Evolutionary conservation across 129 eudicot species (phyloP), one percentile per base, ranked within the genome.

Genomic region (Cynara cardunculus): DNA sequence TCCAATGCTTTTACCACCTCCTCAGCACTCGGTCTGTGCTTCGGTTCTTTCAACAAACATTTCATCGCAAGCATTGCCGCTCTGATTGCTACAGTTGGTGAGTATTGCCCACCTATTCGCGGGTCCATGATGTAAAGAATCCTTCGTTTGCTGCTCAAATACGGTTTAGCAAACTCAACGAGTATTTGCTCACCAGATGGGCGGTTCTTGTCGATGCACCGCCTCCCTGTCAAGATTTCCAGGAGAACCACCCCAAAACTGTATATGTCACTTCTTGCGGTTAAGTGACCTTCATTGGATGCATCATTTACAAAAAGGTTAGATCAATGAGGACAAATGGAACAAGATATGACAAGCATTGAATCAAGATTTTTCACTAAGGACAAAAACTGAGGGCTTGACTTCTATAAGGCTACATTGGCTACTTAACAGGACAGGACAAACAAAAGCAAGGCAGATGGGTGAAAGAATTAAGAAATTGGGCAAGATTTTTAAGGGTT

Each of bases 221-320:
- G 87, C 27, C 96, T 86, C 28, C 99, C 97, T 0, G 99, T 88
- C 68, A 94, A 69, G 79, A 94, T 89, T 69, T 94, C 97, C 4
- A 94, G 80, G 11, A 94, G 89, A 24, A 94, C 99, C 49, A 94
- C 97, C 75, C 99, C 97, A 0, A 92, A 94, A 79, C 99, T 90
- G 84, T 92, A 94, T 59, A 94, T 86, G 78, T 94, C 97, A 21
- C 97, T 94, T 82, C 86, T 92, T 1, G 93, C 78, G 5, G 99
- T 94, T 49, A 94, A 62, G 74, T 90, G 99, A 73, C 98, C 98
- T 94, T 71, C 88, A 89, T 49, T 37, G 62, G 10, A 39, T 24
- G 46, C 27, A 75, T 69, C 10, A 32, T 11, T 67, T 59, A 25
- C 9, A 79, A 39, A 32, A 32, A 27, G 0, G 34, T 80, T 72